Base-by-base conservation (phyloP, 441 rosid species). In the Pelargonium myrrhifolium region DNA sequence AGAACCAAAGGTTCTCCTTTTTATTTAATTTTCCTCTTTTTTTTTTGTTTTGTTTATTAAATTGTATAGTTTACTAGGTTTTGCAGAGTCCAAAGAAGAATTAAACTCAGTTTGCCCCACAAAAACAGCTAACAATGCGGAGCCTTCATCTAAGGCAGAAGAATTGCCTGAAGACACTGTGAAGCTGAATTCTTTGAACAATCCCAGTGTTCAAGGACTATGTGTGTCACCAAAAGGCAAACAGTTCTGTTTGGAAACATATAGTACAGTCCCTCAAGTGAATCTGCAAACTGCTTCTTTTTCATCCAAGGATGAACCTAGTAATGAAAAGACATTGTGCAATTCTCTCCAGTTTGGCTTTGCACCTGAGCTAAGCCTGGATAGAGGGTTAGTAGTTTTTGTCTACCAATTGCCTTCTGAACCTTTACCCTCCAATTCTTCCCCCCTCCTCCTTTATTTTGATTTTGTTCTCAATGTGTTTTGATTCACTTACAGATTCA, bases 401-500 rank as follows among this genome's bases (percentile, higher is more conserved):
- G 15, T 4, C 18, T 14, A n/a, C 15, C 56, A 49, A 14, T 49
- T 49, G 56, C 56, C 18, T 49, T 49, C 56, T 49, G 56, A 49
- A n/a, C 56, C 56, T 49, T 14, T 4, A 15, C 15, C 17, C 15
- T n/a, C 20, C 56, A n/a, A 6, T 4, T 7, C 15, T 14, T n/a
- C 6, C 24, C 15, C 4, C 55, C 3, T 47, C 43, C 39, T 18
- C 26, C 17, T 0, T 2, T 45, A n/a, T 45, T 12, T 42, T 42
- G 17, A 6, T 12, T 64, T 35, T 2, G 26, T 42, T 28, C 40
- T n/a, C 60, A 26, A 20, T 76, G 7, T 65, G 56, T 70, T 31
- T 70, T 51, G 12, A n/a, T 79, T 70, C 68, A 69, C 53, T 78
- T 76, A 80, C 76, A 82, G 86, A 62, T 39, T 80, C 56, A 78